These are phyloP conservation scores for Bothriochloa decipiens DNA, from an alignment of 176 grass and related monocot genomes.

Conservation along the genomic window DNA sequence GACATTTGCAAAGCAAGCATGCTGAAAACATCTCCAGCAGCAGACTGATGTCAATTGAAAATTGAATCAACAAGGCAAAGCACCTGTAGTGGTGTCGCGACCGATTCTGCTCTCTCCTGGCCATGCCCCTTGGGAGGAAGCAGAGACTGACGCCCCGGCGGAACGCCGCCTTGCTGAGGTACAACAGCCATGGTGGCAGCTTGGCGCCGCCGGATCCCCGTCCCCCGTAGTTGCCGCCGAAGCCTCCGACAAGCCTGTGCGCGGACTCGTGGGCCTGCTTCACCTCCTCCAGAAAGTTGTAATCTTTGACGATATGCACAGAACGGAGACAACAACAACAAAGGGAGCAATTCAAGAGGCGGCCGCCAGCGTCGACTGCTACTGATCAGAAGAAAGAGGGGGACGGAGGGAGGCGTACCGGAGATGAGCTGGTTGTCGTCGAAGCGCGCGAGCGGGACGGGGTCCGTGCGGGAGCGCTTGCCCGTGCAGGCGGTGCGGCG, in stretches of 20 bases:
- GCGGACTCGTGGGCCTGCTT: conserved; percentile 70
- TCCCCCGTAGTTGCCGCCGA: conserved; percentile 54
- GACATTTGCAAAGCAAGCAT: neutral
- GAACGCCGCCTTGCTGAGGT: conserved; percentile 57
- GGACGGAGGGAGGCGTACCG: conserved; percentile 41
- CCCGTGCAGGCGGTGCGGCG: conserved; percentile 68
- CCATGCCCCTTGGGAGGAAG: conserved; percentile 81
- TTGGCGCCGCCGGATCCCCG: conserved; percentile 14
- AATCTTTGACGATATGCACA: conserved; percentile 54
- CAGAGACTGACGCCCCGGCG: conserved; percentile 50
- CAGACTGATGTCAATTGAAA: neutral
- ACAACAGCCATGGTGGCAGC: conserved; percentile 47
- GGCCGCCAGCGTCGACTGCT: neutral
- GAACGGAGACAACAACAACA: neutral
- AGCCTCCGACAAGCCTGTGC: conserved; percentile 50
- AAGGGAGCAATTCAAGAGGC: neutral
- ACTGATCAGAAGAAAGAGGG: neutral
- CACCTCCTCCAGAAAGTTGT: conserved; percentile 78
- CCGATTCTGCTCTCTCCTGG: conserved; percentile 68
- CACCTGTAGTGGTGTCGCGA: conserved; percentile 52
- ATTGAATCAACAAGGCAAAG: neutral
- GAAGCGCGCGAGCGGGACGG: conserved; percentile 73
- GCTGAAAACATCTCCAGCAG: neutral
- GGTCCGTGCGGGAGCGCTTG: conserved; percentile 75
- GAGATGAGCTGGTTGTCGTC: conserved; percentile 82